Evolutionary conservation across 228 moss, liverwort and hornwort genomes (phyloP), one percentile per base, ranked within the genome.

Genomic region (Sphagnum fallax): DNA sequence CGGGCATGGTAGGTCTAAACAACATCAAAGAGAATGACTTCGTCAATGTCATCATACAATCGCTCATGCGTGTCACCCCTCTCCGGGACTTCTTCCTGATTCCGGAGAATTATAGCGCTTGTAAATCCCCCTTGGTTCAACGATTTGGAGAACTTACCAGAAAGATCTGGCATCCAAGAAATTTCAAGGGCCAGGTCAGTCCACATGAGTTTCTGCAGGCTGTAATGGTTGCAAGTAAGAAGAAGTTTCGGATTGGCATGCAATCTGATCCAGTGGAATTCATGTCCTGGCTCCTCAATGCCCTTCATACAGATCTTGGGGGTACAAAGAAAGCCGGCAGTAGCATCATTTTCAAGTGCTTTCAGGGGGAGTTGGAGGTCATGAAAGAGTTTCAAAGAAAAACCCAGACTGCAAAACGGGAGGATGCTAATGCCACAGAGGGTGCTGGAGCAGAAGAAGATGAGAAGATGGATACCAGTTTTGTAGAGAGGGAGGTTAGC

Each of bases 161-260:
- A 73, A 98, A 98, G 74, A 98, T 98, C 15, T 98, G 98, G 98
- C 98, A 98, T 74, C 82, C 80, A 7, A 86, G 83, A 67, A 98
- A 98, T 65, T 98, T 98, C 52, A 98, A 94, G 64, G 98, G 98
- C 52, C 98, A 98, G 85, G 98, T 98, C 73, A 98, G 98, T 80
- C 98, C 98, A 16, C 98, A 98, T 71, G 98, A 98, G 74, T 98
- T 98, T 77, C 77, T 98, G 69, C 98, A 98, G 77, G 94, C 98
- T 62, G 90, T 98, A 52, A 98, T 98, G 98, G 92, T 98, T 50
- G 91, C 94, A 47, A 98, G 98, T 80, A 88, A 86, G 79, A 98
- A 98, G 77, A 77, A 72, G 61, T 98, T 98, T 66, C 89, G 90
- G 60, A 98, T 98, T 16, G 98, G 98, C 62, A 90, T 81, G 74